These are phyloP conservation scores for Dactylellina leptospora DNA, from an alignment of 2,329 filamentous ascomycete genomes.

Conservation along the genomic window DNA sequence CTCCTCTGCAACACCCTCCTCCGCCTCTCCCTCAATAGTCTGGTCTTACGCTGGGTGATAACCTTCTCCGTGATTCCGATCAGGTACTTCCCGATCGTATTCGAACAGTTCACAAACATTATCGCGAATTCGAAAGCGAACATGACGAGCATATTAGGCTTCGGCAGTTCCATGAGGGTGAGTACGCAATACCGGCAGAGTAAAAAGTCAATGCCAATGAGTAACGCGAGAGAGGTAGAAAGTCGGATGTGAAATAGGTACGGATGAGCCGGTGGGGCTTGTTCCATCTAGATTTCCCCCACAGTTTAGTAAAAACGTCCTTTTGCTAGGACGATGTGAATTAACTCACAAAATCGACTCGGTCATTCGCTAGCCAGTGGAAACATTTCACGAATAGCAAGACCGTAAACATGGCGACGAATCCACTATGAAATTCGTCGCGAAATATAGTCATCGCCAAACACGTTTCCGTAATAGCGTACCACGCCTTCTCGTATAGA, in stretches of 20 bases:
- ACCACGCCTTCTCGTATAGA: conserved; percentile 97
- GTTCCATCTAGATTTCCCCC: conserved; percentile 66
- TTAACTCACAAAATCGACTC: conserved; percentile 78
- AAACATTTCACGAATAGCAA: conserved; percentile 94
- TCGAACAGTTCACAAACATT: conserved; percentile 78
- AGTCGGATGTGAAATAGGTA: conserved; percentile 86
- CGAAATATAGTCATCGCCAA: conserved; percentile 98
- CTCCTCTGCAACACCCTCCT: conserved; percentile 71
- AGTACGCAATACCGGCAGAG: conserved; percentile 83
- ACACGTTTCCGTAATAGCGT: conserved; percentile 94
- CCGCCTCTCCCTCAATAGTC: conserved; percentile 73
- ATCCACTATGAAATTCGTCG: conserved; percentile 92
- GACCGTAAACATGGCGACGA: conserved; percentile 93
- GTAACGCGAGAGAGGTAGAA: conserved; percentile 78
- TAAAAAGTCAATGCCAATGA: conserved; percentile 79
- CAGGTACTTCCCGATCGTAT: conserved; percentile 79
- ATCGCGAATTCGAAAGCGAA: conserved; percentile 98
- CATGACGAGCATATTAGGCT: conserved; percentile 99
- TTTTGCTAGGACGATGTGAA: neutral
- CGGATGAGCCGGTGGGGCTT: conserved; percentile 90
- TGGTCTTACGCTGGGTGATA: conserved; percentile 78
- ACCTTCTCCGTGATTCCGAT: conserved; percentile 80
- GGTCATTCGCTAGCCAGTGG: conserved; percentile 96
- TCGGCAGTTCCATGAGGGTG: conserved; percentile 83
- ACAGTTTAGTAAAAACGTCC: neutral